Percentiles rank a stretch among this genome's conserved stretches.
These are phyloP conservation scores for Rhodotorula graminis DNA, from an alignment of 768 basidiomycete genomes.

Conservation along the genomic window DNA sequence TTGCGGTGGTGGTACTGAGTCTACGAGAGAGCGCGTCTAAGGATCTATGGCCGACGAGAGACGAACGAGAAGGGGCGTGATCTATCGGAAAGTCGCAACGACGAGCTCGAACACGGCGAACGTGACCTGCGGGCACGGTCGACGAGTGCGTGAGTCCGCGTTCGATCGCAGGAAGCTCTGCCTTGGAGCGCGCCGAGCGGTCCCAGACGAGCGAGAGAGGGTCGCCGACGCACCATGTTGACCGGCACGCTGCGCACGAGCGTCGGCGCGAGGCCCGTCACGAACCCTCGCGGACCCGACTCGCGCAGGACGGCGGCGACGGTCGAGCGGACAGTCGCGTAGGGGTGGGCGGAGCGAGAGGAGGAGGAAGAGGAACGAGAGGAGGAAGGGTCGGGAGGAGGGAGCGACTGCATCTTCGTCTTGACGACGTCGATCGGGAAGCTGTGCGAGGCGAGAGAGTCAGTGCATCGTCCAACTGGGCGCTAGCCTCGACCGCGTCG, in stretches of 20 bases:
- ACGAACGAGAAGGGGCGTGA: too few species aligned
- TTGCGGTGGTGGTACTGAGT: background rate
- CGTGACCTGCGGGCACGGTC: slow-evolving; percentile 51
- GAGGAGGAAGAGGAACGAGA: slow-evolving; percentile 11
- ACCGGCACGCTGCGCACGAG: slow-evolving; percentile 72
- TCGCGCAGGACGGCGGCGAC: slow-evolving; percentile 55
- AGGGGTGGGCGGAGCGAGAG: background rate
- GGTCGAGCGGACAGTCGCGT: slow-evolving; percentile 10
- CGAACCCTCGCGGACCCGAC: slow-evolving; percentile 68
- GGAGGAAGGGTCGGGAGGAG: background rate
- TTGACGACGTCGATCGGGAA: slow-evolving; percentile 89
- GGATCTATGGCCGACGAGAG: background rate
- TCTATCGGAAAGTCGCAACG: slow-evolving; percentile 28
- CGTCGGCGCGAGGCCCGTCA: slow-evolving; percentile 71
- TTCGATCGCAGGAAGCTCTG: background rate
- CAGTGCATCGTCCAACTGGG: slow-evolving; percentile 17
- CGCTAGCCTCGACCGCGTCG: background rate
- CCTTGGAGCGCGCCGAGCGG: background rate
- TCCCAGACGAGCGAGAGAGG: background rate
- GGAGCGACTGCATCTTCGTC: slow-evolving; percentile 69
- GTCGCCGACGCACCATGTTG: slow-evolving; percentile 54
- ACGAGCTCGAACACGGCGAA: slow-evolving; percentile 64
- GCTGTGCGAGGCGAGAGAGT: slow-evolving; percentile 50
- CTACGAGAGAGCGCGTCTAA: background rate
- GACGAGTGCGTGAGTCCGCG: background rate